A percentile compares a stretch with the other conserved stretches of the same genome.
These are phyloP conservation scores for Colletotrichum lindemuthianum DNA, from an alignment of 2,329 filamentous ascomycete genomes.

Conservation along the genomic window DNA sequence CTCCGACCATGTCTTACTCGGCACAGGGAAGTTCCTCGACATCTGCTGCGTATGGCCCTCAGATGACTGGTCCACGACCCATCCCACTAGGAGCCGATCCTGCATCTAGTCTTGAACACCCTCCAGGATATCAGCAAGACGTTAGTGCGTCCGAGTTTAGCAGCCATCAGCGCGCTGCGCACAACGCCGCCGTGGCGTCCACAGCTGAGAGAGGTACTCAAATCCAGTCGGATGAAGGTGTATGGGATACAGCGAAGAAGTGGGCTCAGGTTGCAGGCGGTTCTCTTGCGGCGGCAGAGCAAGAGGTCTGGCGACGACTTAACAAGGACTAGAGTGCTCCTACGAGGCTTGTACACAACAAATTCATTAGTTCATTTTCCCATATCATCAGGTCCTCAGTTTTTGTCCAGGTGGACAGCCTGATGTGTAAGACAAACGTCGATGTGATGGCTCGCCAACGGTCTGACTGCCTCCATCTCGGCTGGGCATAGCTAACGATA, in stretches of 20 bases:
- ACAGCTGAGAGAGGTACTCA: conserved; percentile 42
- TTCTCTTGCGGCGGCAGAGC: conserved; percentile 67
- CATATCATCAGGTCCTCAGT: not conserved
- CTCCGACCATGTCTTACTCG: conserved; percentile 53
- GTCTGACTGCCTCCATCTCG: not conserved
- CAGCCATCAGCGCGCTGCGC: conserved; percentile 56
- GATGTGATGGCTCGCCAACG: not conserved
- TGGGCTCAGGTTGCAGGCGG: conserved; percentile 66
- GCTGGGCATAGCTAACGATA: conserved; percentile 1
- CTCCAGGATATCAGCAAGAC: conserved; percentile 68
- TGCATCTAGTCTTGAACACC: conserved; percentile 52
- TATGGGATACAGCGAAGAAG: conserved; percentile 68
- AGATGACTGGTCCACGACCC: conserved; percentile 40
- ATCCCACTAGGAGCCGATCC: conserved; percentile 40
- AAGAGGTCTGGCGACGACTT: conserved; percentile 71
- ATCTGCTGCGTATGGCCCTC: conserved; percentile 44
- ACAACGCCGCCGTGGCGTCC: conserved; percentile 46
- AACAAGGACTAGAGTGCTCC: conserved; percentile 60
- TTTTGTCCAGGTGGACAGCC: not conserved
- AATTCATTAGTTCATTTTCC: not conserved
- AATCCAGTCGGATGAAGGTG: conserved; percentile 50
- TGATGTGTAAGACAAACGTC: conserved; percentile 1
- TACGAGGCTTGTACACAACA: not conserved
- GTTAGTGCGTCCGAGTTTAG: conserved; percentile 61
- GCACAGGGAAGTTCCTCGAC: conserved; percentile 59